Evolutionary conservation across 148 eudicot genomes (phyloP).

Genomic region (Rhododendron kiyosumense): DNA sequence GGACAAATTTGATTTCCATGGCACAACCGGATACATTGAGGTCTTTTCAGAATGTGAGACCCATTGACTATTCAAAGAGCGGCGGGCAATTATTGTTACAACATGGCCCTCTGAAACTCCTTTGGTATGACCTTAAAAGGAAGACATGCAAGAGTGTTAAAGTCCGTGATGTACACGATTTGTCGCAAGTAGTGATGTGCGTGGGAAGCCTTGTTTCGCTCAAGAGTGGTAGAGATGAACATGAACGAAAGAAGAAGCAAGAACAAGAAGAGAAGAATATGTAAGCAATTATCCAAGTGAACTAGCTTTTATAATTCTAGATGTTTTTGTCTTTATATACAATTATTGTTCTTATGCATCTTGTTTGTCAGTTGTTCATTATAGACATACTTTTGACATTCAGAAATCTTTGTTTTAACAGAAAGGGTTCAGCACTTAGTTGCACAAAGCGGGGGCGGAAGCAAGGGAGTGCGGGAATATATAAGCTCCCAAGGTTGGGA

Average conservation of each 20-base stretch:
- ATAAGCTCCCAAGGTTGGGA: not conserved
- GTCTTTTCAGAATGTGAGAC: constrained; percentile 17
- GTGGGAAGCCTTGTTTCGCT: constrained; percentile 35
- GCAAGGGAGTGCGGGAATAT: not conserved
- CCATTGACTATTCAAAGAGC: constrained; percentile 28
- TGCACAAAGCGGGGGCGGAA: not conserved
- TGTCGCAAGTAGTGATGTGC: not conserved
- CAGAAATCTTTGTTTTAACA: not conserved
- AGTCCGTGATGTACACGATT: constrained; percentile 2
- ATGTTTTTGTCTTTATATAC: not conserved
- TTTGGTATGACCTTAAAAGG: constrained; percentile 30
- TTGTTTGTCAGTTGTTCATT: not conserved
- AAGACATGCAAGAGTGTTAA: constrained; percentile 8
- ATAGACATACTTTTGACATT: not conserved
- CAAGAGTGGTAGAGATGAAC: not conserved
- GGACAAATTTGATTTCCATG: constrained; percentile 33
- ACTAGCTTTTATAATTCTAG: not conserved
- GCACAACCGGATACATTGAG: not conserved
- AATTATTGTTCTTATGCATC: not conserved
- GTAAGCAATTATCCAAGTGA: not conserved
- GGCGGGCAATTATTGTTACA: constrained; percentile 32
- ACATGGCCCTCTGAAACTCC: constrained; percentile 8
- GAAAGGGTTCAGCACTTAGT: not conserved
- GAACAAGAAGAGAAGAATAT: constrained; percentile 11
- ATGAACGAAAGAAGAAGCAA: constrained; percentile 4